Evolutionary conservation across 306 rosid genomes (phyloP), one percentile per base, ranked within the genome.

Genomic region (Quercus gilva): DNA sequence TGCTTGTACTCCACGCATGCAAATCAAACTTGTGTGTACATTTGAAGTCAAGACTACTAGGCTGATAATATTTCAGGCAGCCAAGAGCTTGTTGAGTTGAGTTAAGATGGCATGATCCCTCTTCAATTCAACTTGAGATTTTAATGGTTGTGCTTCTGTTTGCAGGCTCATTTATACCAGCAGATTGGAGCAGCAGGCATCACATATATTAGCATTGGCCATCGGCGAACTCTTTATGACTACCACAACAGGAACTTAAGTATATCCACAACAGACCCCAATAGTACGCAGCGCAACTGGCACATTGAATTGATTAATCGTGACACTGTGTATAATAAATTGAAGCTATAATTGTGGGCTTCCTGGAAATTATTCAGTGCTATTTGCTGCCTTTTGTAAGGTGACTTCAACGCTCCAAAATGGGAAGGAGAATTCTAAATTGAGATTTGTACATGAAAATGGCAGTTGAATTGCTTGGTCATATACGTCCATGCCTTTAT

Each of bases 201-300:
- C 80, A 93, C 99, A 70, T 95, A 88, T 59, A 75, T 95, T 63
- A 93, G 99, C 80, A 19, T 95, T 68, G 98, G 97, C 82, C 99
- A 95, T 74, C 84, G 99, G 31, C 75, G 88, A 60, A 91, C 98
- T 77, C 81, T 95, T 19, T 29, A 60, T 52, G 84, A 82, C 52
- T 79, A 84, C 87, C 99, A 95, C 83, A 77, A 82, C 69, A 88
- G 49, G 74, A 78, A 83, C 76, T 78, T 95, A 61, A 78, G 79
- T 75, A 90, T 95, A 78, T 88, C 91, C 29, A 53, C 94, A 2
- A 19, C 74, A 0, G 87, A 86, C 72, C 74, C 96, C 6, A 52
- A 57, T 70, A 52, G 64, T 21, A 78, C 76, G 55, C 81, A 85
- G 60, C 76, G 7, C 65, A 92, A 92, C 78, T 94, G 98, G 98